phyloP scores from a whole-genome alignment of 306 rosid species.

The Vigna hirtella region DNA sequence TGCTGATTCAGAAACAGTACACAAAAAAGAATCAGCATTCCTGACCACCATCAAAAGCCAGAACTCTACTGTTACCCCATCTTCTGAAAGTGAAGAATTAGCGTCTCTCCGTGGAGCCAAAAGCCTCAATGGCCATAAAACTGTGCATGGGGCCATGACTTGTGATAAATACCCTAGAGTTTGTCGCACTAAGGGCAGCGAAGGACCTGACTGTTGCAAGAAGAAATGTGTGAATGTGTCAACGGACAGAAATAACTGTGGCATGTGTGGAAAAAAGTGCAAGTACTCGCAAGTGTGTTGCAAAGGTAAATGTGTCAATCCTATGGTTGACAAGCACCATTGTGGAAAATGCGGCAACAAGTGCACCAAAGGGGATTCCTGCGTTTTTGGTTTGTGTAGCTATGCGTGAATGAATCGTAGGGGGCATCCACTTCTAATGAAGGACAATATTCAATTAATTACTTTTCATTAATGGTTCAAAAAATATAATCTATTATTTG shows the following conservation, averaged over 20 bases:
- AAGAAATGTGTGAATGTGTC: slow-evolving; percentile 62
- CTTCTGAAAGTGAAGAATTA: slow-evolving; percentile 29
- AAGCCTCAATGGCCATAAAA: slow-evolving; percentile 34
- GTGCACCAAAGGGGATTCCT: slow-evolving; percentile 56
- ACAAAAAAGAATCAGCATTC: slow-evolving; percentile 22
- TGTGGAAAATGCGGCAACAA: slow-evolving; percentile 67
- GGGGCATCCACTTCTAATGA: background rate
- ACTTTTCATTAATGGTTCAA: background rate
- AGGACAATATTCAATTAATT: slow-evolving; percentile 11
- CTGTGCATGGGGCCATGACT: slow-evolving; percentile 33
- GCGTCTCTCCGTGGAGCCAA: slow-evolving; percentile 40
- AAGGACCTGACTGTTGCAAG: slow-evolving; percentile 62
- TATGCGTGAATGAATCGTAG: slow-evolving; percentile 47
- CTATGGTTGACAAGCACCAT: slow-evolving; percentile 50
- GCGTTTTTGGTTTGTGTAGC: slow-evolving; percentile 71
- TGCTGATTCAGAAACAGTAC: slow-evolving; percentile 43
- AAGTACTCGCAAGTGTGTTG: slow-evolving; percentile 66
- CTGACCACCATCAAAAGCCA: background rate
- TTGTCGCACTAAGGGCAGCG: slow-evolving; percentile 54
- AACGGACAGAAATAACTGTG: slow-evolving; percentile 63
- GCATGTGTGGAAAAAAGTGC: slow-evolving; percentile 66
- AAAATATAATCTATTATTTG: slow-evolving; percentile 6
- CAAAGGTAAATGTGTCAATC: slow-evolving; percentile 67
- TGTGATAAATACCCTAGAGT: slow-evolving; percentile 62
- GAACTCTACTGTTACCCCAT: slow-evolving; percentile 31